Percentiles rank a stretch among this genome's conserved stretches.
Evolutionary conservation across 371 early-diverging fungal species (phyloP).

Genomic region (Coemansia sp.): DNA sequence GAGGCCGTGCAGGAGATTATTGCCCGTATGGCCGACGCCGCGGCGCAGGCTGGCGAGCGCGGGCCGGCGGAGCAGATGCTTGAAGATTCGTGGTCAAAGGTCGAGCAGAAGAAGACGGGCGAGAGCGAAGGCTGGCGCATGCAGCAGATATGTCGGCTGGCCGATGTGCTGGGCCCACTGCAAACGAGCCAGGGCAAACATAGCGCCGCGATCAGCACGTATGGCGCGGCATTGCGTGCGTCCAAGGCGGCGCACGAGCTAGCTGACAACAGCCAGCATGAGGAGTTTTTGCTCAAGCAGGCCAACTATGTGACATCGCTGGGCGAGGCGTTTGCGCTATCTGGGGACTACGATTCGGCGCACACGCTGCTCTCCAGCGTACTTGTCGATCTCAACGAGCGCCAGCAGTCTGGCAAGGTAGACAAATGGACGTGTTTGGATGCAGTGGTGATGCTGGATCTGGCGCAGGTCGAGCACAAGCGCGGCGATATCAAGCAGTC

Average conservation of each 20-base stretch:
- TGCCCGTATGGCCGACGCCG: slow-evolving; percentile 37
- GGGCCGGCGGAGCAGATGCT: slow-evolving; percentile 31
- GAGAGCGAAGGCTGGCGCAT: slow-evolving; percentile 13
- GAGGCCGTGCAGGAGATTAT: slow-evolving; percentile 38
- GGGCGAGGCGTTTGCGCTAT: slow-evolving; percentile 39
- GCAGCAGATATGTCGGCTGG: slow-evolving; percentile 14
- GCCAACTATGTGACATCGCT: slow-evolving; percentile 35
- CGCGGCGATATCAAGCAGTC: slow-evolving; percentile 7
- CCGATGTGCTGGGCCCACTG: slow-evolving; percentile 32
- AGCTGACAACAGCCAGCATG: not conserved
- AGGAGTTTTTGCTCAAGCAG: slow-evolving; percentile 12
- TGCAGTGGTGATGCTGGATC: slow-evolving; percentile 42
- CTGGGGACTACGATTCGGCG: slow-evolving; percentile 25
- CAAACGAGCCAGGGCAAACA: not conserved
- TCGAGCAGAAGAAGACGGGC: not conserved
- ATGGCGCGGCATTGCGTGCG: slow-evolving; percentile 31
- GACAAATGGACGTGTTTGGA: slow-evolving; percentile 46
- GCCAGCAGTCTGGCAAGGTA: not conserved
- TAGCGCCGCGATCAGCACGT: slow-evolving; percentile 5
- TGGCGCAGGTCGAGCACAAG: slow-evolving; percentile 28
- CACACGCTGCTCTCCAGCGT: slow-evolving; percentile 27
- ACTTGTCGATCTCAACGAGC: slow-evolving; percentile 22
- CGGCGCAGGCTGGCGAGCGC: slow-evolving; percentile 25
- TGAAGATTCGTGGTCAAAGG: slow-evolving; percentile 13
- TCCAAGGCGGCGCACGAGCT: slow-evolving; percentile 7